Evolutionary conservation across 2,329 filamentous ascomycete species (phyloP), one percentile per base, ranked within the genome.

Genomic region (Fusarium siculi): DNA sequence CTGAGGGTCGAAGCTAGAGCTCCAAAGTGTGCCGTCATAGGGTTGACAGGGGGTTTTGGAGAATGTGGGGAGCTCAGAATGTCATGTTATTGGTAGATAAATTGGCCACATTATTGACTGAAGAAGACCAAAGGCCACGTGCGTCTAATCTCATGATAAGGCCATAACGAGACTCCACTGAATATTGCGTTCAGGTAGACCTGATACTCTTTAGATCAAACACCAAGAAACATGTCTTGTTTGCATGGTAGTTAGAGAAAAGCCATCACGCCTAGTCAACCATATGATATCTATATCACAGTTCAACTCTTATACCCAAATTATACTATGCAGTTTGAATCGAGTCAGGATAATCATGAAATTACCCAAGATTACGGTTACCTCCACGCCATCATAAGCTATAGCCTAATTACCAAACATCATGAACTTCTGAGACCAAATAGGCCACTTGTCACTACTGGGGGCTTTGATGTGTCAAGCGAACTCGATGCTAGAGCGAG

Each of bases 1-100:
- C 71, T 73, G 67, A 73, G n/a, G 28, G 49, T 49, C 16, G 49
- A 63, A 63, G 59, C 43, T 64, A 32, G 28, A 63, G 63, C 61
- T 74, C 61, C 49, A 50, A 60, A 56, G 28, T 68, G 69, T 73
- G 71, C 71, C 63, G 71, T 74, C 71, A 74, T 74, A 64, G 56
- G 59, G 71, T 74, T 74, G 42, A 39, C 58, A 68, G 50, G 70
- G 67, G 67, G 71, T 68, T 40, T 57, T 55, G n/a, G n/a, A 60
- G 61, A 74, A 57, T 74, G 71, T 74, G 71, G 71, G 71, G 71
- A 72, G 66, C 58, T 63, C 9, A 39, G 42, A 32, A 16, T 47
- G 46, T 25, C n/a, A 30, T 59, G 11, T 68, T 53, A 62, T 72
- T 74, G 71, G 71, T 12, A 32, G 34, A 34, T 10, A 25, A 9